Evolutionary conservation across 768 basidiomycete genomes (phyloP).

Genomic region (Lactifluus piperatus): DNA sequence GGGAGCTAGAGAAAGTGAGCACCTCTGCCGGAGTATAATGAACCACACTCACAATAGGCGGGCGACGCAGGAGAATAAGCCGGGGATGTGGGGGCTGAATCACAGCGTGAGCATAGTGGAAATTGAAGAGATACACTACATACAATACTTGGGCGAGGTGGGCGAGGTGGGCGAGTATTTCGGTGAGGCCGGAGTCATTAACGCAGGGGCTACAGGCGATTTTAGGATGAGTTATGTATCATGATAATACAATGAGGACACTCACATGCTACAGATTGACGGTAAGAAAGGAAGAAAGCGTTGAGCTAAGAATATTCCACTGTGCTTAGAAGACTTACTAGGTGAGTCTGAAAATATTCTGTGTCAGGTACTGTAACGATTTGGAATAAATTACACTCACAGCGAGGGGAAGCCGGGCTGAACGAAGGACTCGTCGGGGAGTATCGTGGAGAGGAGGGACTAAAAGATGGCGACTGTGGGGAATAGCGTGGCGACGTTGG

Average conservation of each 20-base stretch:
- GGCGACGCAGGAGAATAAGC: slow-evolving; percentile 85
- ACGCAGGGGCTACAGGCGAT: slow-evolving; percentile 51
- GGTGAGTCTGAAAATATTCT: slow-evolving; percentile 53
- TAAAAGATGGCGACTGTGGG: slow-evolving; percentile 88
- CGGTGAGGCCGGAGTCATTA: slow-evolving; percentile 84
- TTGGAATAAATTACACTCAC: slow-evolving; percentile 37
- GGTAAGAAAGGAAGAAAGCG: background rate
- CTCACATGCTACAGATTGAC: slow-evolving; percentile 49
- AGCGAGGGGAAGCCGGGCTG: slow-evolving; percentile 81
- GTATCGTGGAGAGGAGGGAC: slow-evolving; percentile 82
- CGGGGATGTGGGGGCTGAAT: slow-evolving; percentile 73
- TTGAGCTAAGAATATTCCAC: slow-evolving; percentile 23
- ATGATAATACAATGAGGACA: slow-evolving; percentile 14
- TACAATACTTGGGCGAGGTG: slow-evolving; percentile 89
- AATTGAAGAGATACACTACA: slow-evolving; percentile 25
- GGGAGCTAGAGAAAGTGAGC: slow-evolving; percentile 42
- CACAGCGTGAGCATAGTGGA: slow-evolving; percentile 11
- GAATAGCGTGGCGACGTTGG: slow-evolving; percentile 88
- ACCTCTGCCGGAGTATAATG: background rate
- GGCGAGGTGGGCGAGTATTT: slow-evolving; percentile 94
- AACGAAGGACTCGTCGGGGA: slow-evolving; percentile 86
- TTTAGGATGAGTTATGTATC: slow-evolving; percentile 7
- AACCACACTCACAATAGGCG: slow-evolving; percentile 58
- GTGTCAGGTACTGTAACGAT: slow-evolving; percentile 12
- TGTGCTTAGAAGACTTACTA: slow-evolving; percentile 41